These are phyloP conservation scores for Sutorius australiensis DNA, from an alignment of 768 basidiomycete species.

Conservation along the genomic window DNA sequence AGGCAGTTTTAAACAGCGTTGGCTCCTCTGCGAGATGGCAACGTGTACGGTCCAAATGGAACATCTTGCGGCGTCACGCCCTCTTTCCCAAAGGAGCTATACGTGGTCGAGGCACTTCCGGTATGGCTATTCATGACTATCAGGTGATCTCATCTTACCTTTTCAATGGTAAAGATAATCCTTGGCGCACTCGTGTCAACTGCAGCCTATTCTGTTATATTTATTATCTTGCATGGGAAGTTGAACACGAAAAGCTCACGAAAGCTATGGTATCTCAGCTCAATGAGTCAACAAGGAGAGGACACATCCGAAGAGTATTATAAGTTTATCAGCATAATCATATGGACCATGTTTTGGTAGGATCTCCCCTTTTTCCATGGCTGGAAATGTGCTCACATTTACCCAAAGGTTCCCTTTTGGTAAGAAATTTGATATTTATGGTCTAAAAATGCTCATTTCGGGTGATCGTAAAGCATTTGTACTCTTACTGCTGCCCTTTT, in stretches of 20 bases:
- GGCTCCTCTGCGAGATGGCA: constrained; percentile 33
- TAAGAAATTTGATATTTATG: constrained; percentile 29
- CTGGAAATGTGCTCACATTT: constrained; percentile 4
- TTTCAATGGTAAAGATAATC: constrained; percentile 44
- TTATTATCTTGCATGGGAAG: constrained; percentile 58
- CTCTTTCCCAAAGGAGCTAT: constrained; percentile 40
- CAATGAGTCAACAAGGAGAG: constrained; percentile 47
- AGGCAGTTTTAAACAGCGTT: constrained; percentile 29
- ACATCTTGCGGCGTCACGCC: constrained; percentile 50
- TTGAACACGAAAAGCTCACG: constrained; percentile 49
- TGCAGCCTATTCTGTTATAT: constrained; percentile 56
- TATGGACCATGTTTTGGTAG: constrained; percentile 69
- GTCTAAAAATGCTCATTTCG: not conserved
- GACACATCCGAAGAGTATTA: constrained; percentile 47
- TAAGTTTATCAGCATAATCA: constrained; percentile 57
- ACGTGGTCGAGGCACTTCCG: constrained; percentile 59
- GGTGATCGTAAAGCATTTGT: constrained; percentile 48
- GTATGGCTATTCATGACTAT: constrained; percentile 34
- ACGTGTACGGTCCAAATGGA: constrained; percentile 50
- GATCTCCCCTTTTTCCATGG: constrained; percentile 17
- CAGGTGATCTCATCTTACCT: not conserved
- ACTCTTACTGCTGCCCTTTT: constrained; percentile 55
- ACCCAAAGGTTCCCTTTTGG: constrained; percentile 55
- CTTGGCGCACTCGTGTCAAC: constrained; percentile 53
- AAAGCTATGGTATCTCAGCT: constrained; percentile 46